A percentile compares a stretch with the other conserved stretches of the same genome.
Conservation (phyloP, 139 green algal genomes). For the Picochlorum sp. region DNA sequence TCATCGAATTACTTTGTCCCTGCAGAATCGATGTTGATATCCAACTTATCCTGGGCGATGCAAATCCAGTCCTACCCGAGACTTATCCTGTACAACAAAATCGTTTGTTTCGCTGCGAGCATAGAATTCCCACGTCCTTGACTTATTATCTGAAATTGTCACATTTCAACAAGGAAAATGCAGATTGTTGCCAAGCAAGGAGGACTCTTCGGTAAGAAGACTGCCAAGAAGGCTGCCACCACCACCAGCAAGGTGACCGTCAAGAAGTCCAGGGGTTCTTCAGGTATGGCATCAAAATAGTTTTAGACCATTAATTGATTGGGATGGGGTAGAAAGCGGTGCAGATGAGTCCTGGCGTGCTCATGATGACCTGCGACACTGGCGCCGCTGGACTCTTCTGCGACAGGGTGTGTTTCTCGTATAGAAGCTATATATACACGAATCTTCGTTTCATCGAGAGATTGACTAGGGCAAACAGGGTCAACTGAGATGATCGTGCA, state of each 20-base stretch:
- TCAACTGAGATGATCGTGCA: no score
- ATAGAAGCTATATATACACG: no score
- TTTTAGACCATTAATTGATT: conserved; percentile 1
- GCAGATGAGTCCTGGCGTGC: not conserved
- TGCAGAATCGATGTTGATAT: no score
- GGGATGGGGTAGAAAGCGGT: not conserved
- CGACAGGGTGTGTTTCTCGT: not conserved
- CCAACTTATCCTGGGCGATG: no score
- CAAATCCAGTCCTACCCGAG: no score
- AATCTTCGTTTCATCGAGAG: no score
- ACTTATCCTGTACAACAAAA: no score
- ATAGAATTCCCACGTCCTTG: no score
- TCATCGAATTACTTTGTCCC: no score
- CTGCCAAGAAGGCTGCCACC: not conserved
- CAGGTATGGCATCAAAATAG: not conserved
- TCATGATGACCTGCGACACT: not conserved
- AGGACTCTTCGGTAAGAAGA: conserved; percentile 13
- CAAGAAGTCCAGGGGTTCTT: not conserved
- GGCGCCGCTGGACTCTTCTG: not conserved
- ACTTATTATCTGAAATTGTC: no score
- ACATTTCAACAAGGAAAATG: not conserved
- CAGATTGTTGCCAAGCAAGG: conserved; percentile 9
- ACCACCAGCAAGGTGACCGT: not conserved
- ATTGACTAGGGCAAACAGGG: no score
- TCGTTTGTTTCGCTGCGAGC: no score